Conservation (phyloP, 2,329 filamentous ascomycete genomes). For the Fusarium denticulatum region DNA sequence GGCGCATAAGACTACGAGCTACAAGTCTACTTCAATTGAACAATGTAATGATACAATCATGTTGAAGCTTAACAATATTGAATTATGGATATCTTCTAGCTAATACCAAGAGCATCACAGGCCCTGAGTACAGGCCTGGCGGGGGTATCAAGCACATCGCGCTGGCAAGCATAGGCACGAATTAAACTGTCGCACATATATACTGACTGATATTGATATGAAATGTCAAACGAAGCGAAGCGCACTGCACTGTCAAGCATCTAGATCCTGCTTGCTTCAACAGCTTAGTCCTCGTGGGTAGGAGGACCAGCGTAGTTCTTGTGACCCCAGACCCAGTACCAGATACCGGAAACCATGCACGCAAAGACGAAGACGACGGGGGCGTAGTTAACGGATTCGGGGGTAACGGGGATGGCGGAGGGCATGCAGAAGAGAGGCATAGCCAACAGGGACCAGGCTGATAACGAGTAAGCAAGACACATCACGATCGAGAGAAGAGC, state of each 20-base stretch:
- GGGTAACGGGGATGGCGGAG: background rate
- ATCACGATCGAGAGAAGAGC: background rate
- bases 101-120: background rate
- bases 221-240: conserved; percentile 16
- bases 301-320: conserved; percentile 19
- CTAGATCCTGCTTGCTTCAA: background rate
- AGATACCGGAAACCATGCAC: conserved; percentile 1
- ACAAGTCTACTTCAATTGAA: background rate
- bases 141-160: conserved; percentile 28
- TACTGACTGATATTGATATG: conserved; percentile 10
- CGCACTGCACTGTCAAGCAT: conserved; percentile 28
- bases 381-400: conserved; percentile 12
- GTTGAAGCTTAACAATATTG: conserved; percentile 5
- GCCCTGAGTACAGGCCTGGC: background rate
- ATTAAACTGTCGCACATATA: conserved; percentile 13
- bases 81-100: conserved; percentile 21
- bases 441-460: conserved; percentile 18
- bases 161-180: conserved; percentile 5
- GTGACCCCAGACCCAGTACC: conserved; percentile 23
- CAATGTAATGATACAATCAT: background rate
- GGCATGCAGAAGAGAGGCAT: conserved; percentile 25
- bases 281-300: conserved; percentile 50
- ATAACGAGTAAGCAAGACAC: background rate
- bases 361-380: conserved; percentile 16
- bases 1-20: background rate